Evolutionary conservation across 768 basidiomycete species (phyloP).

Genomic region (Pleurotus sapidus): DNA sequence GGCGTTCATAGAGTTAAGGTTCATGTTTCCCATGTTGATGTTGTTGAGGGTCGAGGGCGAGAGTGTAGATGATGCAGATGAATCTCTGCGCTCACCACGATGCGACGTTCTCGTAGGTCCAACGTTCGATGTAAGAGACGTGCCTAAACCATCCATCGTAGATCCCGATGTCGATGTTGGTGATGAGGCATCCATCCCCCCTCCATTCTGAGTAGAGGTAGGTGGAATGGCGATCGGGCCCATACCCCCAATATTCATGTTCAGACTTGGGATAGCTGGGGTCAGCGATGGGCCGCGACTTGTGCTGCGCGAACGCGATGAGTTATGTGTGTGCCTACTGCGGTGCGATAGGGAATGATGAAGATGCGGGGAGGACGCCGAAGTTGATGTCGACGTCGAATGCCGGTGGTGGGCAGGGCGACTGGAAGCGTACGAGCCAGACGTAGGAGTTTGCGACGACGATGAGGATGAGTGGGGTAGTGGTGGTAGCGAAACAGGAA

Average conservation of each 20-base stretch:
- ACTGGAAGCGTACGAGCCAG: background rate
- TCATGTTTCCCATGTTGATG: no score
- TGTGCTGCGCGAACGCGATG: conserved; percentile 31
- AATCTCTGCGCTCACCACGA: no score
- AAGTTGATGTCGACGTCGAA: background rate
- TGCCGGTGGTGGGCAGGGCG: background rate
- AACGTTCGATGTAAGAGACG: no score
- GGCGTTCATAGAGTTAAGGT: background rate
- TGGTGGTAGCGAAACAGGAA: conserved; percentile 38
- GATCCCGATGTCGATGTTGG: no score
- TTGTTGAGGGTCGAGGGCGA: no score
- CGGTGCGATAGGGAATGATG: background rate
- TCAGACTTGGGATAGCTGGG: background rate
- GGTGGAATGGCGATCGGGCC: background rate
- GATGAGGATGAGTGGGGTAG: background rate
- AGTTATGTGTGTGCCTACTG: conserved; percentile 39
- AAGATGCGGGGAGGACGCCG: background rate
- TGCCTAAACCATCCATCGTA: no score
- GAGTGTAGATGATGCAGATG: no score
- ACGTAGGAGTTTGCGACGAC: conserved; percentile 3
- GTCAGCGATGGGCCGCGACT: conserved; percentile 10
- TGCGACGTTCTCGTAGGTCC: no score
- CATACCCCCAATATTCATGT: conserved; percentile 5
- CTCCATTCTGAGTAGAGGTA: no score
- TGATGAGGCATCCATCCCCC: no score